Base-by-base conservation (phyloP, 345 rosid genomes). In the Rhodamnia rubescens region DNA sequence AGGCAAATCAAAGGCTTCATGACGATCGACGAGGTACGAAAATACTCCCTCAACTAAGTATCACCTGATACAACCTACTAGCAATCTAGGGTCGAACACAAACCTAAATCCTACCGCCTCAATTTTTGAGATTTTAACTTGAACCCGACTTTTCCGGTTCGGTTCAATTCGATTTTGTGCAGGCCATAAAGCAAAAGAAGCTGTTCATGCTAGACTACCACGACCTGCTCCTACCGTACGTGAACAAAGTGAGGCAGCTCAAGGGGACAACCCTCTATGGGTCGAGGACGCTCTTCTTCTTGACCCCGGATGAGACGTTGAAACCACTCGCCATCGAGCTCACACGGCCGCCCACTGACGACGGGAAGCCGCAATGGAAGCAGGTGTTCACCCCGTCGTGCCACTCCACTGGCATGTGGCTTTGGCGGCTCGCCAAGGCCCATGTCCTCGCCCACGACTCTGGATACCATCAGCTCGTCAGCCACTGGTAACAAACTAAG, bases 391-490 rank as follows among this genome's bases (percentile, higher is more conserved):
- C 84, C 1, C 95, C 95, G 1, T 52, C 87, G 11, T 87, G 84
- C 86, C 81, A 93, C 85, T 54, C 94, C 80, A 96, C 98, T 0
- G 87, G 85, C 15, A 24, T 40, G 88, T 94, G 96, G 98, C 91
- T 92, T 1, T 94, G 98, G 98, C 92, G 29, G 83, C 85, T 94
- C 7, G 96, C 98, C 69, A 96, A 96, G 87, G 90, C 92, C 59
- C 98, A 94, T 84, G 94, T 83, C 22, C 88, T 91, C 49, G 86
- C 96, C 44, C 96, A 94, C 84, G 96, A 96, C 11, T 87, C 95
- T 11, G 92, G 92, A 44, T 86, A 91, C 64, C 96, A 95, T 86
- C 94, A 95, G 61, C 98, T 95, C 84, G 84, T 94, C 56, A 91
- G 92, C 64, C 98, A 96, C 81, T 96, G 98, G 96, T 95, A 92